A percentile compares a stretch with the other conserved stretches of the same genome.
Evolutionary conservation across 108 stramenopile genomes (phyloP).

Genomic region (Bacterosira constricta): DNA sequence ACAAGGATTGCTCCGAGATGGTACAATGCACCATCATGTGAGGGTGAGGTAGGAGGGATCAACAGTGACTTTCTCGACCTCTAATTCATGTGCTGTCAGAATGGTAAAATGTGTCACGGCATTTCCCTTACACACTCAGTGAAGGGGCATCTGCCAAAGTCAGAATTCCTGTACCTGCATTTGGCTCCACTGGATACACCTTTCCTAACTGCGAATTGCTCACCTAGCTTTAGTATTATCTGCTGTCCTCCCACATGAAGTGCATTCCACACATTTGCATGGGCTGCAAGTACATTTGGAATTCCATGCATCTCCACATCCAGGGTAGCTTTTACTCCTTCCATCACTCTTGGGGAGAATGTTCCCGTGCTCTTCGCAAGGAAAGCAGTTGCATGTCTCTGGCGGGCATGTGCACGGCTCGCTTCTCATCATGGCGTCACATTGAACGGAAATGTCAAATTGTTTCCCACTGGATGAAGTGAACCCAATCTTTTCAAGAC

Average conservation of each 20-base stretch:
- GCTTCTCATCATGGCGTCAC: constrained; percentile 38
- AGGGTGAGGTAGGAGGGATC: no score
- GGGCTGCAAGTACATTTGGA: constrained; percentile 39
- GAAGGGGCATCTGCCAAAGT: no score
- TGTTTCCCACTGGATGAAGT: constrained; percentile 13
- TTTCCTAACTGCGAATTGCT: no score
- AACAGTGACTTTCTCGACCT: no score
- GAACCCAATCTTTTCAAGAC: constrained; percentile 46
- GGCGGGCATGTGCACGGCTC: constrained; percentile 48
- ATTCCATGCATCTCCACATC: constrained; percentile 36
- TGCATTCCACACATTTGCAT: constrained; percentile 40
- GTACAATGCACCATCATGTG: no score
- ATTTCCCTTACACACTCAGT: no score
- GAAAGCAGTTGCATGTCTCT: constrained; percentile 48
- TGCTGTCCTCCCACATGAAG: not conserved
- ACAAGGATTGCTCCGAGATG: no score
- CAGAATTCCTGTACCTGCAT: no score
- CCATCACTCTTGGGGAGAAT: not conserved
- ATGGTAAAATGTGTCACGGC: no score
- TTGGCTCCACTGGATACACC: no score
- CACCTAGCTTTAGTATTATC: not conserved
- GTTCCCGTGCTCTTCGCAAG: constrained; percentile 50
- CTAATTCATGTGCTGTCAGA: no score
- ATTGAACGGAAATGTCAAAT: constrained; percentile 30
- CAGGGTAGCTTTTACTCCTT: constrained; percentile 18